Evolutionary conservation across 805 yeast genomes (phyloP).

Genomic region (Saturnispora galanensis): DNA sequence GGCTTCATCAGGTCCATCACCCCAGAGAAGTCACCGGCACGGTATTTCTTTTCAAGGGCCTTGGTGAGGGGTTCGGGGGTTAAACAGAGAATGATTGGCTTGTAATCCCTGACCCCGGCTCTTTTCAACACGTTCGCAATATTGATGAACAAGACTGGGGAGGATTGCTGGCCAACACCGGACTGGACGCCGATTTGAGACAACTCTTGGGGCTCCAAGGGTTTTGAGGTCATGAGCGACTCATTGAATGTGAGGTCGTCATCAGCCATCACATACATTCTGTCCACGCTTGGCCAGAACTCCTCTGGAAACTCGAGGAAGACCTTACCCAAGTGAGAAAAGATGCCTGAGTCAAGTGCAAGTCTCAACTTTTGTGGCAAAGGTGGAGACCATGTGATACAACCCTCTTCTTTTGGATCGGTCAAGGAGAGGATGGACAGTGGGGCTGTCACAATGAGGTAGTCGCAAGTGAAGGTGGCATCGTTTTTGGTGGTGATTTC

Average conservation of each 20-base stretch:
- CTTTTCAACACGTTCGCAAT: conserved; percentile 14
- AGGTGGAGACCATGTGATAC: conserved; percentile 25
- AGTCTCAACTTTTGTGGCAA: conserved; percentile 24
- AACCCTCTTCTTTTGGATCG: conserved; percentile 18
- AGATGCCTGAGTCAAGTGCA: conserved; percentile 25
- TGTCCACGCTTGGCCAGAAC: conserved; percentile 36
- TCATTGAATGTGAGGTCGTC: conserved; percentile 20
- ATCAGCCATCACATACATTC: conserved; percentile 25
- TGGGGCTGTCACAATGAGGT: conserved; percentile 41
- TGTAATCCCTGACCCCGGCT: conserved; percentile 14
- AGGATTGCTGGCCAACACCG: conserved; percentile 10
- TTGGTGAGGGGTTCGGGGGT: conserved; percentile 42
- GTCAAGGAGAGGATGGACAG: conserved; percentile 35
- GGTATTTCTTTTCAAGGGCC: conserved; percentile 30
- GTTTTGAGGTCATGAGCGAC: conserved; percentile 5
- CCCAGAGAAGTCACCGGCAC: conserved; percentile 22
- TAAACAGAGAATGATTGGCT: conserved; percentile 35
- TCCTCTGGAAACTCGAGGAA: conserved; percentile 35
- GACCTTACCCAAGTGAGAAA: conserved; percentile 38
- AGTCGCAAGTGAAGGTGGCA: conserved; percentile 23
- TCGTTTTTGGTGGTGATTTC: conserved; percentile 14
- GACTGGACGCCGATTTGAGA: background rate
- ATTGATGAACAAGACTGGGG: conserved; percentile 25
- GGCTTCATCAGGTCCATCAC: conserved; percentile 41
- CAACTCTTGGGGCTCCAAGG: background rate